Evolutionary conservation across 2,329 filamentous ascomycete genomes (phyloP).

Genomic region (Alternaria sp.): DNA sequence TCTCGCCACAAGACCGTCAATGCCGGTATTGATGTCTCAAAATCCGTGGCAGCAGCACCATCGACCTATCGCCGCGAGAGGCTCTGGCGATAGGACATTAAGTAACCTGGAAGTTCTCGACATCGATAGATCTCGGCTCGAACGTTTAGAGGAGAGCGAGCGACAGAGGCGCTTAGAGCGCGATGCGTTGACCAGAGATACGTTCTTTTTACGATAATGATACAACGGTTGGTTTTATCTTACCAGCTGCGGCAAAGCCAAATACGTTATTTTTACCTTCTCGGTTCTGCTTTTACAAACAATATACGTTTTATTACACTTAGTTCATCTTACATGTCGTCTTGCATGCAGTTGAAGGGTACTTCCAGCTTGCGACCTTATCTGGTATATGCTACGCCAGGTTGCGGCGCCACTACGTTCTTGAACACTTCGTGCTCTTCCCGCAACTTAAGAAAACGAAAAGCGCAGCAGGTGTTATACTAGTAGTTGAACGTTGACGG

Average conservation of each 20-base stretch:
- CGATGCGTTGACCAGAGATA: not conserved
- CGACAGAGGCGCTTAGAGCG: not conserved
- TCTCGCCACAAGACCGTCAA: not conserved
- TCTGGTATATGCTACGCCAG: no score
- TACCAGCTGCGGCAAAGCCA: not conserved
- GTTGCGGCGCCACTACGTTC: not conserved
- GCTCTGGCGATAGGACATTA: not conserved
- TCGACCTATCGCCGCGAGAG: not conserved
- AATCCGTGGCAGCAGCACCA: not conserved
- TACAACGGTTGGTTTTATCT: not conserved
- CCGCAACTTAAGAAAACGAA: no score
- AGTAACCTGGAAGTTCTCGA: not conserved
- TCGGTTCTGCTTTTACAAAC: not conserved
- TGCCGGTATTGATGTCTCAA: not conserved
- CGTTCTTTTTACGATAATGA: not conserved
- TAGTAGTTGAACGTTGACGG: rapidly evolving
- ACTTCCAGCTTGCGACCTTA: no score
- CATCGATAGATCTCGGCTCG: not conserved
- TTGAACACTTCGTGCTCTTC: not conserved
- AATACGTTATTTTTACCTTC: not conserved
- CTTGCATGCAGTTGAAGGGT: no score
- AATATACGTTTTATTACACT: not conserved
- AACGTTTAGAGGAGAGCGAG: not conserved
- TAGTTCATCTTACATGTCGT: not conserved
- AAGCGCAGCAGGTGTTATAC: not conserved